Evolutionary conservation across 352 stramenopile species (phyloP), one percentile per base, ranked within the genome.

Genomic region (Phytophthora pistaciae): DNA sequence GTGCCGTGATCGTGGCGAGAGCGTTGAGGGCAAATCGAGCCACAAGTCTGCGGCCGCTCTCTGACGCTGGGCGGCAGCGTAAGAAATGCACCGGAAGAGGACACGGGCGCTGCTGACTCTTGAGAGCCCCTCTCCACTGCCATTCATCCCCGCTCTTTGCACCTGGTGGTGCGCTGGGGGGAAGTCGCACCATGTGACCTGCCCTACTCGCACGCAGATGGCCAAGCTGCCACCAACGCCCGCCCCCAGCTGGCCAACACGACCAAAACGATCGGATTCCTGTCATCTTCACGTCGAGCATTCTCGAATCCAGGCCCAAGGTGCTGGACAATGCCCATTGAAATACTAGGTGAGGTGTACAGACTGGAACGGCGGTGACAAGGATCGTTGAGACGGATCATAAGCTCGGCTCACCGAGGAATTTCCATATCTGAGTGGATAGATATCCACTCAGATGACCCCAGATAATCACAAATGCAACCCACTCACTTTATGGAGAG

Each of bases 51-150:
- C 16, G 29, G 64, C 69, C 64, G n/a, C 59, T 76, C 64, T 76
- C 55, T 72, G 57, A 60, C 62, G 42, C 59, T 74, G 18, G 21
- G 10, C 48, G 38, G 20, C 60, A 20, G 52, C 54, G 54, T 58
- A 60, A 68, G 40, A 70, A 56, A 70, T 74, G 65, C 40, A 56
- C 70, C 60, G 70, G 70, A 77, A 68, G 70, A 78, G 70, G 70
- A 64, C 21, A 49, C 29, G 27, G 66, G 9, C 56, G 55, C 58
- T 42, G 60, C 70, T 65, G 60, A 72, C 69, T 68, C 60, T 77
- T 65, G 69, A 66, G 70, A 60, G 56, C 65, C 53, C 57, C 29
- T 68, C 29, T 8, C 29, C 42, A 21, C 36, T 52, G 31, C 68
- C 63, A 75, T 64, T 69, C 57, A 75, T 72, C 63, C 52, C 64